These are phyloP conservation scores for Penicillium sp. DNA, from an alignment of 2,329 filamentous ascomycete genomes.

Conservation along the genomic window DNA sequence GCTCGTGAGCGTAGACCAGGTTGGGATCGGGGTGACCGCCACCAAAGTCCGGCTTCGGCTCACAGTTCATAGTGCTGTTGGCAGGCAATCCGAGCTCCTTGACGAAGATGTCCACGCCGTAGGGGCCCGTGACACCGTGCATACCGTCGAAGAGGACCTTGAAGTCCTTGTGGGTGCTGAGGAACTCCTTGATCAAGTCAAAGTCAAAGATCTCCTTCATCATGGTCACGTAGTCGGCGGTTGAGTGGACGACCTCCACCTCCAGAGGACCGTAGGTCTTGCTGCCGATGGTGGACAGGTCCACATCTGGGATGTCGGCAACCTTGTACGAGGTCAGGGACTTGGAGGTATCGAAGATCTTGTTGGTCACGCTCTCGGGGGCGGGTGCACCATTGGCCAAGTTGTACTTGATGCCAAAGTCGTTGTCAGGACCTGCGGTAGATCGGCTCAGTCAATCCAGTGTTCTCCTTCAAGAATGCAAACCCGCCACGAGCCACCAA, in stretches of 20 bases:
- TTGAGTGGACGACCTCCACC: constrained; percentile 92
- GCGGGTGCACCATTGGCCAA: constrained; percentile 91
- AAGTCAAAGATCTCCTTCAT: constrained; percentile 99
- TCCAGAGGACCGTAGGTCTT: constrained; percentile 80
- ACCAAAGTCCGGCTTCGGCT: constrained; percentile 88
- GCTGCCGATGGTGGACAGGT: constrained; percentile 75
- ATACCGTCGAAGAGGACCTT: constrained; percentile 95
- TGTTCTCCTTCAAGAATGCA: neutral
- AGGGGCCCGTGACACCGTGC: constrained; percentile 89
- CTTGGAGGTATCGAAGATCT: constrained; percentile 92
- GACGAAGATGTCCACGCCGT: constrained; percentile 91
- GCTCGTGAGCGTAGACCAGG: constrained; percentile 89
- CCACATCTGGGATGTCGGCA: constrained; percentile 76
- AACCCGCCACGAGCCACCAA: too few relatives aligned
- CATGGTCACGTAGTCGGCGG: constrained; percentile 85
- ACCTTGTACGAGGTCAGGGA: constrained; percentile 88
- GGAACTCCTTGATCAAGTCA: constrained; percentile 88
- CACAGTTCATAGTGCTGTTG: constrained; percentile 81
- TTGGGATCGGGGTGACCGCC: constrained; percentile 97
- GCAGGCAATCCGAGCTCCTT: constrained; percentile 78
- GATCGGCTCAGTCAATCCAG: neutral
- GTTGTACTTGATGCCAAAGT: constrained; percentile 99
- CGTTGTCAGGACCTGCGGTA: constrained; percentile 70
- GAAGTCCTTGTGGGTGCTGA: constrained; percentile 80
- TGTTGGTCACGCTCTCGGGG: constrained; percentile 94